Percentiles rank a stretch among this genome's conserved stretches.
phyloP scores from a whole-genome alignment of 2,329 filamentous ascomycete species.

The Epichloe sibirici region DNA sequence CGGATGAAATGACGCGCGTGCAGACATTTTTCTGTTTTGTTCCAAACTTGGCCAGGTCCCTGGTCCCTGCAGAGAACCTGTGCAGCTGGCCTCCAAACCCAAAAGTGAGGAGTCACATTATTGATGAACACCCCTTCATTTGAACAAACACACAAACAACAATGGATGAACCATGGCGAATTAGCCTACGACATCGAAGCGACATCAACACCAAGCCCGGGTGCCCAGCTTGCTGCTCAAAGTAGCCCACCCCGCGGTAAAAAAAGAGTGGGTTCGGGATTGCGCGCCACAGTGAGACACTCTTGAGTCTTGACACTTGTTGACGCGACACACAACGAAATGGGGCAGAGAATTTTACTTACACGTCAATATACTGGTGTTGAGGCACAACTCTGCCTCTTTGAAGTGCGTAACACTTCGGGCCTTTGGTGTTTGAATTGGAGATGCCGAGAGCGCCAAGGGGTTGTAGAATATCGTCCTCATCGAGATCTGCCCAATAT shows the following conservation, averaged over 20 bases:
- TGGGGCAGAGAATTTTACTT: constrained; percentile 11
- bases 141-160: constrained; percentile 1
- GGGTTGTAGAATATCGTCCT: constrained; percentile 13
- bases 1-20: background rate
- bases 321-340: background rate
- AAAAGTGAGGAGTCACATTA: background rate
- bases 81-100: background rate
- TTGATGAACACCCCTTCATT: background rate
- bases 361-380: constrained; percentile 14
- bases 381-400: constrained; percentile 21
- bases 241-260: background rate
- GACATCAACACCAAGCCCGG: background rate
- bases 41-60: background rate
- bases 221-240: background rate
- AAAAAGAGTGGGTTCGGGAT: background rate
- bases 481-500: constrained; percentile 2
- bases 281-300: background rate
- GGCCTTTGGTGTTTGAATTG: constrained; percentile 15
- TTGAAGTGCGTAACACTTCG: constrained; percentile 19
- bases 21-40: background rate
- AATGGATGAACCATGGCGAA: constrained; percentile 1
- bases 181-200: constrained; percentile 1
- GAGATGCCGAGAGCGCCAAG: constrained; percentile 16
- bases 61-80: background rate
- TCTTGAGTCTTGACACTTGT: no score